A percentile compares a stretch with the other conserved stretches of the same genome.
These are phyloP conservation scores for Rubus idaeus DNA, from an alignment of 306 rosid species.

Conservation along the genomic window DNA sequence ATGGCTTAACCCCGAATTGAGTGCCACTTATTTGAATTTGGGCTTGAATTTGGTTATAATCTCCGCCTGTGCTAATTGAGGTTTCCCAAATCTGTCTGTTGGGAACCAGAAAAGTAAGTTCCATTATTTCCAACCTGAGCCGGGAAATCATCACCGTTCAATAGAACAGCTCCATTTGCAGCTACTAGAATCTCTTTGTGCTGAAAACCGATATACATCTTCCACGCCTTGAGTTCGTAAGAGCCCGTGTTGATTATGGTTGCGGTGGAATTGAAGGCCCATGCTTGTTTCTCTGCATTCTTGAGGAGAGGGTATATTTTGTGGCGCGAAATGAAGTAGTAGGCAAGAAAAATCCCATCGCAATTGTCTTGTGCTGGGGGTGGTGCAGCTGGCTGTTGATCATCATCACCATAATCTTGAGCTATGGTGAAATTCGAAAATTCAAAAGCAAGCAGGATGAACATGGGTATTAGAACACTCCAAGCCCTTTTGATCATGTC, in stretches of 20 bases:
- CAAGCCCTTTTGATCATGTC: conserved; percentile 33
- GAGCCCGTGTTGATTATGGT: conserved; percentile 40
- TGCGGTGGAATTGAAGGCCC: conserved; percentile 52
- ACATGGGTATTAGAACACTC: conserved; percentile 15
- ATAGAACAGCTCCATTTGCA: conserved; percentile 33
- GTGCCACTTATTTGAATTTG: conserved; percentile 40
- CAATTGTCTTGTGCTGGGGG: conserved; percentile 37
- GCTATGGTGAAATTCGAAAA: conserved; percentile 19
- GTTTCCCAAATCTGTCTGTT: conserved; percentile 42
- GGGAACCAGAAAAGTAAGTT: conserved; percentile 34
- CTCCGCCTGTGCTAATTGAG: conserved; percentile 48
- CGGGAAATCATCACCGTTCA: conserved; percentile 38
- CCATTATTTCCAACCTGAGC: conserved; percentile 48
- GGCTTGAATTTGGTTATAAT: conserved; percentile 38
- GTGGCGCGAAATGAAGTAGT: conserved; percentile 22
- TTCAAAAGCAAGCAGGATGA: conserved; percentile 21
- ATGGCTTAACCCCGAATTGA: conserved; percentile 46
- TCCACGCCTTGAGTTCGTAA: conserved; percentile 43
- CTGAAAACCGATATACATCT: conserved; percentile 47
- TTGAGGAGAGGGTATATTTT: conserved; percentile 35
- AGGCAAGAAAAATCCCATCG: conserved; percentile 49
- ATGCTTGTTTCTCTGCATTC: conserved; percentile 40
- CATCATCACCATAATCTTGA: conserved; percentile 15
- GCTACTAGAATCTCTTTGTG: conserved; percentile 47
- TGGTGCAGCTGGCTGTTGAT: conserved; percentile 25